Evolutionary conservation across 2,329 filamentous ascomycete genomes (phyloP), one percentile per base, ranked within the genome.

Genomic region (Intubia oerlemansii): DNA sequence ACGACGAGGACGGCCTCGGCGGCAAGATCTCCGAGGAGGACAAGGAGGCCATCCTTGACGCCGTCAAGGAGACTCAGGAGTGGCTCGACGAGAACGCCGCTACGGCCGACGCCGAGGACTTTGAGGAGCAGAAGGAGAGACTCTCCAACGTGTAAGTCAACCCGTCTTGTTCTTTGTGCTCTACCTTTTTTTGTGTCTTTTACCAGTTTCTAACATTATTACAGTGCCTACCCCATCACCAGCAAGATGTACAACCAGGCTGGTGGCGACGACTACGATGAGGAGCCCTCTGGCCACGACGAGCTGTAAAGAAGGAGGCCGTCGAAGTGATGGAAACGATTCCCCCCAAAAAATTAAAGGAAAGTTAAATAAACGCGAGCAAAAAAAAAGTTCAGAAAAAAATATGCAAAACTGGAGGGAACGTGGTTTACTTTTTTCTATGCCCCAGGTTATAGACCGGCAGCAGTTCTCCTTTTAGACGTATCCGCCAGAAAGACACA

Each of bases 61-160:
- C 88, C 38, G 72, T 98, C 59, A 95, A 95, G 77, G 88, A 98
- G 63, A 63, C 81, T 38, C 75, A 74, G 44, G 84, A 93, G 53
- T 98, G 88, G 88, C 74, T 98, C 35, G 84, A 93, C 44, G 81
- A 91, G 68, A 90, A 93, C 58, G 79, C 69, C 41, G 70, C 75
- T 41, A 75, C 76, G 29, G 88, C 88, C 39, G 69, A 63, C 41
- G 65, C 81, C 34, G 85, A 93, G 62, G 88, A 95, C 62, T 93
- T 95, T 45, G 84, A 93, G 57, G 88, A 98, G 70, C 85, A 95
- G 66, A 92, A 90, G 66, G 85, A 98, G 77, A 93, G 93, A 69
- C 69, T 98, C 42, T 90, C 79, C 45, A 77, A 78, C 53, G 79
- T 93, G n/a, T n/a, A n/a, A n/a, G n/a, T n/a, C n/a, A 16, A 12